Conservation (phyloP, 495 filamentous ascomycete genomes). For the Penicillium odoratum region DNA sequence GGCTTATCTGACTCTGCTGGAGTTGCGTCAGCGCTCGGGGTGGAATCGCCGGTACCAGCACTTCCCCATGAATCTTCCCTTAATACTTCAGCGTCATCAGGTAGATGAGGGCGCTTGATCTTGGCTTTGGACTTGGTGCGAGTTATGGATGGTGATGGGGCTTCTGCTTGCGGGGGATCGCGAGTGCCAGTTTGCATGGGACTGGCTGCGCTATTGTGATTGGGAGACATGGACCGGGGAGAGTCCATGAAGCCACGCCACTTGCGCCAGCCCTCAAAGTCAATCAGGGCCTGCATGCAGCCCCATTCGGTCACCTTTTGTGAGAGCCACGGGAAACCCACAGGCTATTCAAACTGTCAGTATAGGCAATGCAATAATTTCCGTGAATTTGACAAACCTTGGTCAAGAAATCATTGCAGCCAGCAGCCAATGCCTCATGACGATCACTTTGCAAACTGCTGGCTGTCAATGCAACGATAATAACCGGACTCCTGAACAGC, state of each 20-base stretch:
- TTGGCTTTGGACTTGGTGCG: constrained; percentile 14
- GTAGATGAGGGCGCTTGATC: constrained; percentile 15
- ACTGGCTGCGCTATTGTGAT: constrained; percentile 26
- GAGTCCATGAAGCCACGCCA: constrained; percentile 79
- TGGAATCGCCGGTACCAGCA: constrained; percentile 32
- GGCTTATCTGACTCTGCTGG: constrained; percentile 12
- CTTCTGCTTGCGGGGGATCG: constrained; percentile 9
- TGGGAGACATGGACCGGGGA: constrained; percentile 22
- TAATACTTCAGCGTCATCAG: constrained; percentile 25
- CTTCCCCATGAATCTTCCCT: constrained; percentile 39
- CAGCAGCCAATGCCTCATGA: constrained; percentile 91
- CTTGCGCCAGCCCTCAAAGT: constrained; percentile 96
- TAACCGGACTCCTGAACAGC: constrained; percentile 92
- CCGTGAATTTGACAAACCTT: constrained; percentile 64
- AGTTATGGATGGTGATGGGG: constrained; percentile 19
- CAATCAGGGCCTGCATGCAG: constrained; percentile 97
- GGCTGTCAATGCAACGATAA: constrained; percentile 95
- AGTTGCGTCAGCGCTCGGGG: constrained; percentile 20
- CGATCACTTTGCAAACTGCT: constrained; percentile 90
- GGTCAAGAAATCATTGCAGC: constrained; percentile 97
- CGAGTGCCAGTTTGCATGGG: constrained; percentile 33
- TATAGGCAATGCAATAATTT: neutral
- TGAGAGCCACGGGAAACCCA: constrained; percentile 96
- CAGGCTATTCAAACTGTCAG: constrained; percentile 59
- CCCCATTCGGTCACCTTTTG: constrained; percentile 99